Percentiles rank a stretch among this genome's conserved stretches.
Conservation (phyloP, 2,329 filamentous ascomycete species). For the Colletotrichum orchidophilum region DNA sequence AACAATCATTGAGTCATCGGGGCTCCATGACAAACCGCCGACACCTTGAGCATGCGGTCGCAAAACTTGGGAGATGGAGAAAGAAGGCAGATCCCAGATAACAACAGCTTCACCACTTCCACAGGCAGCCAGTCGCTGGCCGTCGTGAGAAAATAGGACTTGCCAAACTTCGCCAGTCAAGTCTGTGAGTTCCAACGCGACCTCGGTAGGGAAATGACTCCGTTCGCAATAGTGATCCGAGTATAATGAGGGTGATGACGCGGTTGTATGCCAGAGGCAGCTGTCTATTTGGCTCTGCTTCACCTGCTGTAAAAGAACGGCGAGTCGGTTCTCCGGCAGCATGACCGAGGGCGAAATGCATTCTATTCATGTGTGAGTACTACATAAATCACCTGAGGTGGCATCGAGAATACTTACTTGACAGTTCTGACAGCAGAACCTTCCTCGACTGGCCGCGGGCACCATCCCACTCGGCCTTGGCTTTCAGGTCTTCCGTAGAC, state of each 20-base stretch:
- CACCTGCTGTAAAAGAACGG: conserved; percentile 81
- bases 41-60: conserved; percentile 76
- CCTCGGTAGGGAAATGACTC: conserved; percentile 79
- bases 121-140: conserved; percentile 82
- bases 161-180: conserved; percentile 91
- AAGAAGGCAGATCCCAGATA: conserved; percentile 82
- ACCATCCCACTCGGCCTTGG: conserved; percentile 86
- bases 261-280: conserved; percentile 90
- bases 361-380: conserved; percentile 57
- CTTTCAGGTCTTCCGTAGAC: conserved; percentile 78
- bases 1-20: conserved; percentile 86
- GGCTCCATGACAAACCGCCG: conserved; percentile 88
- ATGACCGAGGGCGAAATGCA: conserved; percentile 96
- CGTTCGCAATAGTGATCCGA: conserved; percentile 87
- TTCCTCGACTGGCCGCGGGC: conserved; percentile 79
- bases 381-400: background rate
- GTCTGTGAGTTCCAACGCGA: conserved; percentile 74
- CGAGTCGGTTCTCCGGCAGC: conserved; percentile 91
- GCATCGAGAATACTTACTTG: conserved; percentile 65
- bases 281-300: conserved; percentile 84
- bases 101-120: conserved; percentile 79
- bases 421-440: conserved; percentile 80
- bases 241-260: conserved; percentile 83
- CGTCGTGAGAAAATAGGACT: conserved; percentile 89
- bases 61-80: conserved; percentile 70